These are phyloP conservation scores for Pelargonium myrrhifolium DNA, from an alignment of 441 rosid genomes.

Conservation along the genomic window DNA sequence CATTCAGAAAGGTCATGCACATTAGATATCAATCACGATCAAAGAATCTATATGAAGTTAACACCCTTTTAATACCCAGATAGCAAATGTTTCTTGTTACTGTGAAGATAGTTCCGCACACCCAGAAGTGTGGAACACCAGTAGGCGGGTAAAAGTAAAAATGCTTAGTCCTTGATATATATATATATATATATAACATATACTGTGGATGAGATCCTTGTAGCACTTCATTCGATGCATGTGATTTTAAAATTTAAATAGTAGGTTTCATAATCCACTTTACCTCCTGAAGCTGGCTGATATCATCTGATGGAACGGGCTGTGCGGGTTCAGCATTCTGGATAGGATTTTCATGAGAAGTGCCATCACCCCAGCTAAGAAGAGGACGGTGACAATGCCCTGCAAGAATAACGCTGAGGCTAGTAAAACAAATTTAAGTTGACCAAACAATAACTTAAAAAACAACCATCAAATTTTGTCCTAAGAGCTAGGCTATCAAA, in stretches of 20 bases:
- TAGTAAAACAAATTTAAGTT: not conserved
- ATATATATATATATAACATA: too few relatives aligned
- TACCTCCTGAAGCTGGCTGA: conserved; percentile 33
- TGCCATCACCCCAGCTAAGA: conserved; percentile 41
- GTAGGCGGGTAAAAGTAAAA: not conserved
- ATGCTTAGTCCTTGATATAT: too few relatives aligned
- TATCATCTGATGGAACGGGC: conserved; percentile 40
- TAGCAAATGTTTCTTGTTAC: not conserved
- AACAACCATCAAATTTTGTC: not conserved
- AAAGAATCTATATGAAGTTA: too few relatives aligned
- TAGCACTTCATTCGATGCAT: not conserved
- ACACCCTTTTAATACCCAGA: too few relatives aligned
- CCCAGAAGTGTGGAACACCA: not conserved
- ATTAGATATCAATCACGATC: too few relatives aligned
- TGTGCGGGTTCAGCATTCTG: conserved; percentile 37
- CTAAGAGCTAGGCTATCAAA: too few relatives aligned
- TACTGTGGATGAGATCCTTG: not conserved
- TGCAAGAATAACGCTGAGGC: conserved; percentile 23
- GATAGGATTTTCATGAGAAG: conserved; percentile 27
- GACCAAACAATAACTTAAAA: not conserved
- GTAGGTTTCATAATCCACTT: conserved; percentile 5
- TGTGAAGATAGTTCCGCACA: not conserved
- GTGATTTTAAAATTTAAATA: not conserved
- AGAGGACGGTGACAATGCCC: conserved; percentile 54
- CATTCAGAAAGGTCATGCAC: too few relatives aligned